Conservation (phyloP, 2,329 filamentous ascomycete genomes). For the Apiospora marii region DNA sequence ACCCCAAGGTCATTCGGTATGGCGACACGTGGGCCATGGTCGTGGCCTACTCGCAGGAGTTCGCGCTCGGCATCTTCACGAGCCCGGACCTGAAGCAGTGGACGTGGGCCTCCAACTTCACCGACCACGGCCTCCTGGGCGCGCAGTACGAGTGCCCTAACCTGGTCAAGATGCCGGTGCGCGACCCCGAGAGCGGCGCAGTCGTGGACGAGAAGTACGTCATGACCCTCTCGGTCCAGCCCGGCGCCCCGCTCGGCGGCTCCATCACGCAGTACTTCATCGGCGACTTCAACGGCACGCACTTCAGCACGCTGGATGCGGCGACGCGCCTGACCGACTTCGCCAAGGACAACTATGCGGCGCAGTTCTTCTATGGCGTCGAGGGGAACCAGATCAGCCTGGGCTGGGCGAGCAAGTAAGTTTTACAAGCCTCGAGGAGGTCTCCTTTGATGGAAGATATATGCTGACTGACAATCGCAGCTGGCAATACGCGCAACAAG, state of each 20-base stretch:
- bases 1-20: slow-evolving; percentile 71
- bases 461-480: slow-evolving; percentile 35
- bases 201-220: slow-evolving; percentile 51
- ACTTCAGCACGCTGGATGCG: slow-evolving; percentile 57
- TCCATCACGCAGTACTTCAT: slow-evolving; percentile 64
- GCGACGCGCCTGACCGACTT: slow-evolving; percentile 54
- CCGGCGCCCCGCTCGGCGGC: slow-evolving; percentile 63
- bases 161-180: slow-evolving; percentile 62
- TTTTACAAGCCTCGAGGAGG: neutral
- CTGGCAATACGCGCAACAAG: slow-evolving; percentile 63
- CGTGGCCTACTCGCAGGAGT: slow-evolving; percentile 61
- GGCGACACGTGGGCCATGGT: slow-evolving; percentile 65
- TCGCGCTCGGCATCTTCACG: slow-evolving; percentile 67
- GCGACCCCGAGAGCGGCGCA: slow-evolving; percentile 31
- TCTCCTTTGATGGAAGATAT: no score
- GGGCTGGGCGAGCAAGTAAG: slow-evolving; percentile 59
- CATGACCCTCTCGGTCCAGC: slow-evolving; percentile 62
- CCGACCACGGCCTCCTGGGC: slow-evolving; percentile 58
- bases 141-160: slow-evolving; percentile 71
- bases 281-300: slow-evolving; percentile 70
- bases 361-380: slow-evolving; percentile 61
- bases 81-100: slow-evolving; percentile 66
- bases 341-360: slow-evolving; percentile 63
- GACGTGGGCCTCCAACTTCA: slow-evolving; percentile 66
- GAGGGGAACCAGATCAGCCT: slow-evolving; percentile 55